Percentiles rank a stretch among this genome's conserved stretches.
Conservation (phyloP, 2,329 filamentous ascomycete species). For the Trichoderma arundinaceum region DNA sequence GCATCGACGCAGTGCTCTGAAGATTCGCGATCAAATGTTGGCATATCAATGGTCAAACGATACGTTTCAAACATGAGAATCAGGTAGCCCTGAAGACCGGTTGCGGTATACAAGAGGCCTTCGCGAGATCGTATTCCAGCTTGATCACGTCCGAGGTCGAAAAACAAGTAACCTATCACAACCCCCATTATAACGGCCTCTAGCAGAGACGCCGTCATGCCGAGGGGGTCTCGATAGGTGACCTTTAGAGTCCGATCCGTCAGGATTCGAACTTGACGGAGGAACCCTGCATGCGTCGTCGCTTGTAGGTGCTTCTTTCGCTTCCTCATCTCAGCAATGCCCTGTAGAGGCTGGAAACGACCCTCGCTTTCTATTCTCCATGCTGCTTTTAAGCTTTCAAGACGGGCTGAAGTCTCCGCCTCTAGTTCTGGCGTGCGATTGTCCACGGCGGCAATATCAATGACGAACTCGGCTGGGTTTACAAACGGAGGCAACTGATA, state of each 20-base stretch:
- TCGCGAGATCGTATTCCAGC: constrained; percentile 75
- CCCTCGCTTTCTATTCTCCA: constrained; percentile 57
- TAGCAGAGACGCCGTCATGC: constrained; percentile 71
- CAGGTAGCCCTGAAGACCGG: constrained; percentile 76
- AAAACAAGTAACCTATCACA: constrained; percentile 76
- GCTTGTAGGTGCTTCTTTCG: constrained; percentile 36
- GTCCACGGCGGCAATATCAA: constrained; percentile 76
- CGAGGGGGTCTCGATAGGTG: constrained; percentile 78
- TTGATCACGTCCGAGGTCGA: constrained; percentile 66
- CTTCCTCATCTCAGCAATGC: constrained; percentile 9
- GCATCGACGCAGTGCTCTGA: constrained; percentile 75
- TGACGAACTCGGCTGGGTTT: constrained; percentile 77
- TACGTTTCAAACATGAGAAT: constrained; percentile 79
- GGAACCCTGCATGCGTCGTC: constrained; percentile 59
- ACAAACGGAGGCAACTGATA: constrained; percentile 71
- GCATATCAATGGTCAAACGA: constrained; percentile 74
- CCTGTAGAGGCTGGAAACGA: constrained; percentile 37
- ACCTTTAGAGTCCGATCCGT: constrained; percentile 72
- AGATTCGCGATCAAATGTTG: constrained; percentile 75
- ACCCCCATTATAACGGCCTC: constrained; percentile 74
- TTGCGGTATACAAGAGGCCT: constrained; percentile 73
- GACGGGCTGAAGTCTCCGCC: constrained; percentile 60
- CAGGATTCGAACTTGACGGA: constrained; percentile 68
- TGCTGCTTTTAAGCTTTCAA: constrained; percentile 63
- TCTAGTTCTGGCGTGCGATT: constrained; percentile 72